These are phyloP conservation scores for Pseudonitzschia delicatissima DNA, from an alignment of 108 stramenopile species.

Conservation along the genomic window DNA sequence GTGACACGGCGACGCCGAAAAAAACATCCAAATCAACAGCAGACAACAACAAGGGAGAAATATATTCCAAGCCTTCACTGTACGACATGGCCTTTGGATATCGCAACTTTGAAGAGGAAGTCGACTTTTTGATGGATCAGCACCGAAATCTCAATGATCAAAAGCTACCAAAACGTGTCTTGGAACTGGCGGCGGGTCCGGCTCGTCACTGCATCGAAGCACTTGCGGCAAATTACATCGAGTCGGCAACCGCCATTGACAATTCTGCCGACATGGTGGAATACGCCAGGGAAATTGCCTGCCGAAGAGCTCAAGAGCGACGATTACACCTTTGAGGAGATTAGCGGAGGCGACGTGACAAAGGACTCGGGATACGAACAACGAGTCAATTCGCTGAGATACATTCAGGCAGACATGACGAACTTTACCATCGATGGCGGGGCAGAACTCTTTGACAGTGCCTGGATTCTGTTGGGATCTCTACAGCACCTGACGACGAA, in stretches of 20 bases:
- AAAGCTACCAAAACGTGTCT: slow-evolving; percentile 26
- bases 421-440: slow-evolving; percentile 10
- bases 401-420: slow-evolving; percentile 66
- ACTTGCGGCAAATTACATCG: slow-evolving; percentile 27
- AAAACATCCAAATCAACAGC: not conserved
- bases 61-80: slow-evolving; percentile 73
- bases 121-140: slow-evolving; percentile 61
- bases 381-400: slow-evolving; percentile 19
- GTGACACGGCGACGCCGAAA: not conserved
- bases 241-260: slow-evolving; percentile 61
- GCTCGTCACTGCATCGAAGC: slow-evolving; percentile 75
- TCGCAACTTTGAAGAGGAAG: slow-evolving; percentile 75
- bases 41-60: slow-evolving; percentile 19
- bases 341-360: slow-evolving; percentile 58
- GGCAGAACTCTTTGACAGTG: slow-evolving; percentile 48
- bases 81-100: slow-evolving; percentile 87
- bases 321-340: slow-evolving; percentile 25
- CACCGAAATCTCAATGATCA: slow-evolving; percentile 35
- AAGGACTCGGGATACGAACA: slow-evolving; percentile 14
- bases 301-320: slow-evolving; percentile 40
- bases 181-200: slow-evolving; percentile 84
- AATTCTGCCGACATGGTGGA: slow-evolving; percentile 64
- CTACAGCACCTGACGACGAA: slow-evolving; percentile 78
- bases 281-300: slow-evolving; percentile 56
- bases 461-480: slow-evolving; percentile 79